Evolutionary conservation across 495 filamentous ascomycete species (phyloP).

Genomic region (Antarctomyces pellizariae): DNA sequence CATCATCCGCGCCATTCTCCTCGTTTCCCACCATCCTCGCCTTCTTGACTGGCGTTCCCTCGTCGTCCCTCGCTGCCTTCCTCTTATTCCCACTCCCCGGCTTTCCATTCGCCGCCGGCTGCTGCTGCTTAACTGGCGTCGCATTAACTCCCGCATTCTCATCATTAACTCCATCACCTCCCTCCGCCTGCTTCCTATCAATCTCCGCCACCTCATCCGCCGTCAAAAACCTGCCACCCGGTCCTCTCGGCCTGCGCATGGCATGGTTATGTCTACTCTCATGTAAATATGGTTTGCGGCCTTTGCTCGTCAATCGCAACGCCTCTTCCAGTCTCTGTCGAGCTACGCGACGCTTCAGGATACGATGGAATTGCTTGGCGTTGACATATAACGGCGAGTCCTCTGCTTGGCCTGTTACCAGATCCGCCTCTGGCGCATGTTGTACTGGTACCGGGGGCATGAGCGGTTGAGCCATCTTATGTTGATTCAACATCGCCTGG

Average conservation of each 20-base stretch:
- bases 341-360: slow-evolving; percentile 79
- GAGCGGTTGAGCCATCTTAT: slow-evolving; percentile 19
- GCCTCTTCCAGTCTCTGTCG: slow-evolving; percentile 84
- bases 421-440: slow-evolving; percentile 63
- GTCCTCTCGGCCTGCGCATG: slow-evolving; percentile 85
- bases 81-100: slow-evolving; percentile 16
- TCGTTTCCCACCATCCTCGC: too few species aligned
- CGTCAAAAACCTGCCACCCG: slow-evolving; percentile 91
- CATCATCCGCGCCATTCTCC: too few species aligned
- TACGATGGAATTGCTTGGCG: slow-evolving; percentile 95
- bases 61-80: slow-evolving; percentile 16
- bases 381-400: slow-evolving; percentile 96
- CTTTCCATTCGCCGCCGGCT: slow-evolving; percentile 21
- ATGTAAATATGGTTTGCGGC: slow-evolving; percentile 90
- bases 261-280: slow-evolving; percentile 98
- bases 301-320: slow-evolving; percentile 76
- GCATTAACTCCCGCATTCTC: slow-evolving; percentile 12
- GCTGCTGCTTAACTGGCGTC: slow-evolving; percentile 21
- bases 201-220: slow-evolving; percentile 93
- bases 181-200: slow-evolving; percentile 32
- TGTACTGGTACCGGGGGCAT: slow-evolving; percentile 22
- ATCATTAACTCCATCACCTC: slow-evolving; percentile 15
- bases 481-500: slow-evolving; percentile 34
- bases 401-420: slow-evolving; percentile 51
- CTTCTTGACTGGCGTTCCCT: slow-evolving; percentile 28